Evolutionary conservation across 1,284 basidiomycete genomes (phyloP), one percentile per base, ranked within the genome.

Genomic region (Puccinia triticina): DNA sequence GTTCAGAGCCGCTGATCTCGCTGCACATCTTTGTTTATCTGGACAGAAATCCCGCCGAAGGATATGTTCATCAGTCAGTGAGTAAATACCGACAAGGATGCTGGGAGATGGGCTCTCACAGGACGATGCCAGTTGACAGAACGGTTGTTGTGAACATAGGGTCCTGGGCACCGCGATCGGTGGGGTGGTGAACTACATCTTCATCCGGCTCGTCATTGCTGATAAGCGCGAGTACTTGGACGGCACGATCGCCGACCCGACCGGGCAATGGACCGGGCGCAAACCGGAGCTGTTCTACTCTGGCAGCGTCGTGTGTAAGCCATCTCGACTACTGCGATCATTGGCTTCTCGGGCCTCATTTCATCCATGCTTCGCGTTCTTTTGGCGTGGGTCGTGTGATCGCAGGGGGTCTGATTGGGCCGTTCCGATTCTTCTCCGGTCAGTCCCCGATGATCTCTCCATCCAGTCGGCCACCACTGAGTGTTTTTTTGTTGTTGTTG

Each of bases 261-360:
- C 85, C 10, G 86, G 86, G 0, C 86, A 87, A 82, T 87, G 86
- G 86, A 86, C 86, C 64, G 86, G 86, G 1, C 82, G 86, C 2
- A 86, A 86, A 50, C 84, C 87, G 16, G 85, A 86, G 77, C 85
- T 87, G 76, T 87, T 87, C 83, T 86, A 85, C 57, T 86, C 85
- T n/a, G 69, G 61, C 12, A 83, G 82, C 57, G 82, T 79, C 4
- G 77, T 79, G 40, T 69, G 77, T 79, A 50, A 23, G 77, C n/a
- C n/a, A n/a, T n/a, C n/a, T n/a, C n/a, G n/a, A n/a, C n/a, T n/a
- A n/a, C n/a, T n/a, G 43, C 8, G 43, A 14, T 14, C 61, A 37
- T 50, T 26, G 21, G 12, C n/a, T 66, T 48, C 4, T 29, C 4
- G n/a, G 12, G n/a, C 34, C n/a, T n/a, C n/a, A n/a, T n/a, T n/a